Percentiles rank a stretch among this genome's conserved stretches.
Conservation (phyloP, 129 eudicot genomes). For the Lonicera japonica region DNA sequence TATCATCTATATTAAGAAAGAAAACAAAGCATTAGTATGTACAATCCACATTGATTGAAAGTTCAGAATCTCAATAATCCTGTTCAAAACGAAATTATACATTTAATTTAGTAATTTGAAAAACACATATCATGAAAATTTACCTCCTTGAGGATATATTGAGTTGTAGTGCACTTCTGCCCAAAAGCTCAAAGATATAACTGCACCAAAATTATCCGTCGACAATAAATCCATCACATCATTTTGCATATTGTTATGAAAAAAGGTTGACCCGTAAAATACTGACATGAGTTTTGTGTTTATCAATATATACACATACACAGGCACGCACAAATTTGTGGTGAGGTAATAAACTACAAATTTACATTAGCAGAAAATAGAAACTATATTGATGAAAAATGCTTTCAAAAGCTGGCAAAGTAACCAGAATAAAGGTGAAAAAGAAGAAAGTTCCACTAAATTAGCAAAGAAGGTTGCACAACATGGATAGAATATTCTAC, state of each 20-base stretch:
- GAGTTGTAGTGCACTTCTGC: constrained; percentile 99
- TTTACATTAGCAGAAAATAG: background rate
- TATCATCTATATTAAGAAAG: constrained; percentile 19
- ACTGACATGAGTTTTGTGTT: background rate
- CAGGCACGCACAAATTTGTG: too few relatives aligned
- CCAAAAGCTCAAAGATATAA: constrained; percentile 87
- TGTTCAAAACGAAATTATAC: background rate
- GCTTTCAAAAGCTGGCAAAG: background rate
- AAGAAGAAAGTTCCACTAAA: background rate
- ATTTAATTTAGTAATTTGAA: too few relatives aligned
- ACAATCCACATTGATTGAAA: too few relatives aligned
- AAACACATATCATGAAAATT: background rate
- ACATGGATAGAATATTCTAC: background rate
- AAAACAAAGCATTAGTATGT: background rate
- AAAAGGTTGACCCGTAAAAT: background rate
- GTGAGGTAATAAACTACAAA: background rate
- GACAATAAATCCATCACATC: constrained; percentile 5
- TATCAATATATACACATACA: background rate
- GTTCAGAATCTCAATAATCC: background rate
- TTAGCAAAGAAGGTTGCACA: background rate
- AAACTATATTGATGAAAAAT: background rate
- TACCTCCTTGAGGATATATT: constrained; percentile 89
- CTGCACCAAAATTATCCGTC: constrained; percentile 38
- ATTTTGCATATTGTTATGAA: constrained; percentile 3
- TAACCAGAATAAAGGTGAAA: background rate